These are phyloP conservation scores for Hypoxylon crocopeplum DNA, from an alignment of 495 filamentous ascomycete species.

Conservation along the genomic window DNA sequence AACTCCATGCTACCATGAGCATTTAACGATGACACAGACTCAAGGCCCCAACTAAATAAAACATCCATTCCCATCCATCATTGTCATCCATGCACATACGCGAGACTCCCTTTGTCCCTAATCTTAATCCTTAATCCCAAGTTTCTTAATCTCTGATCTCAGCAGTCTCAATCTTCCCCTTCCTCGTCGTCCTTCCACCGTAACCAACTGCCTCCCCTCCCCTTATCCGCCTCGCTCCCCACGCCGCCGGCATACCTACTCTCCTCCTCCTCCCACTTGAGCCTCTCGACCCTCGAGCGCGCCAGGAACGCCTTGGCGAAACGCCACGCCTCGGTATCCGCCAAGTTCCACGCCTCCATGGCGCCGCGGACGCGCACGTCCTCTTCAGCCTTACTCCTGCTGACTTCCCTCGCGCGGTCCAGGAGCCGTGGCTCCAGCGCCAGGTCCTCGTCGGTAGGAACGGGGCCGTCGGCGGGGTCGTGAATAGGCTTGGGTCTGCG, in stretches of 20 bases:
- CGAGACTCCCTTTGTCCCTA: background rate
- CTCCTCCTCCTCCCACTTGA: slow-evolving; percentile 76
- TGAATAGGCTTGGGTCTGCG: slow-evolving; percentile 44
- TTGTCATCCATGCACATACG: too few species aligned
- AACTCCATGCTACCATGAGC: slow-evolving; percentile 38
- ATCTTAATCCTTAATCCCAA: too few species aligned
- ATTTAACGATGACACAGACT: slow-evolving; percentile 7
- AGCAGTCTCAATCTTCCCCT: slow-evolving; percentile 17
- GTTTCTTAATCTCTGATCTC: background rate
- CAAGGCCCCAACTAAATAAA: slow-evolving; percentile 5
- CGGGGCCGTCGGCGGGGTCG: slow-evolving; percentile 54
- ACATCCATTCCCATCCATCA: slow-evolving; percentile 8
- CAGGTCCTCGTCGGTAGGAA: slow-evolving; percentile 57
- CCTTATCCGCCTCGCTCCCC: slow-evolving; percentile 45
- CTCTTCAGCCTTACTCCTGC: slow-evolving; percentile 50
- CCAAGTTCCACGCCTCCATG: slow-evolving; percentile 91
- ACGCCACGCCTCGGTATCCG: slow-evolving; percentile 91
- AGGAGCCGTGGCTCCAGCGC: slow-evolving; percentile 67
- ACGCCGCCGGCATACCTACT: slow-evolving; percentile 64
- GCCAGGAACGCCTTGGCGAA: slow-evolving; percentile 80
- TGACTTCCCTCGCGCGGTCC: slow-evolving; percentile 61
- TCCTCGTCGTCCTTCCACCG: slow-evolving; percentile 42
- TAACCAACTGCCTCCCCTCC: slow-evolving; percentile 33
- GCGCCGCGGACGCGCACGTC: slow-evolving; percentile 61
- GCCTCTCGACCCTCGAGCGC: slow-evolving; percentile 63